These are phyloP conservation scores for Gaultheria prostrata DNA, from an alignment of 148 eudicot genomes.

Conservation along the genomic window DNA sequence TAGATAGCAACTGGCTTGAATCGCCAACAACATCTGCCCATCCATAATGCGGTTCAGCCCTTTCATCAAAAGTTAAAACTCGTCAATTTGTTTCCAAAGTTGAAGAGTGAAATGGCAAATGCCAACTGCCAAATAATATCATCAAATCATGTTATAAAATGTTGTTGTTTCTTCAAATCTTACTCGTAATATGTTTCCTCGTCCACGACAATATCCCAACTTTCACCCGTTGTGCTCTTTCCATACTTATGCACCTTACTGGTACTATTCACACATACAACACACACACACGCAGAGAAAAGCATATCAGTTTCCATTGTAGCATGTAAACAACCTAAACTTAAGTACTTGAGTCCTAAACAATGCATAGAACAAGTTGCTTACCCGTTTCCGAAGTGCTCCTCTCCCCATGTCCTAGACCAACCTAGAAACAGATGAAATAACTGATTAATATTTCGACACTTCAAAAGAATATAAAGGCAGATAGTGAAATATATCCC, in stretches of 20 bases:
- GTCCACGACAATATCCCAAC: slow-evolving; percentile 94
- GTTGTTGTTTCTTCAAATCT: slow-evolving; percentile 25
- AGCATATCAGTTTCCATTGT: neutral
- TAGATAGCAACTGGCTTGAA: slow-evolving; percentile 80
- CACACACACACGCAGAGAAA: neutral
- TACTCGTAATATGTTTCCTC: slow-evolving; percentile 94
- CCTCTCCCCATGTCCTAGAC: slow-evolving; percentile 99
- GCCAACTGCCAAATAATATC: too few relatives aligned
- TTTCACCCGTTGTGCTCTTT: slow-evolving; percentile 93
- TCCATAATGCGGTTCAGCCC: slow-evolving; percentile 97
- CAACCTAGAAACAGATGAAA: slow-evolving; percentile 52
- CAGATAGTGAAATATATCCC: neutral
- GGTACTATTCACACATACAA: slow-evolving; percentile 14
- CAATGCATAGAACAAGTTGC: slow-evolving; percentile 8
- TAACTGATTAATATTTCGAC: neutral
- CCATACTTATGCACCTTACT: slow-evolving; percentile 98
- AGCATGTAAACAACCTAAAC: neutral
- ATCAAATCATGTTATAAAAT: neutral
- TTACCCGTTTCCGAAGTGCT: slow-evolving; percentile 97
- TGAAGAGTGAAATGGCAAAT: neutral
- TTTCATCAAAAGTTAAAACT: slow-evolving; percentile 22
- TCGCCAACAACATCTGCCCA: slow-evolving; percentile 99
- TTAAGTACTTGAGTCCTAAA: neutral
- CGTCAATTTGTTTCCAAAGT: neutral
- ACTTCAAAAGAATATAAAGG: neutral